phyloP scores from a whole-genome alignment of 1,139 yeast genomes.

The Pichia sp. region DNA sequence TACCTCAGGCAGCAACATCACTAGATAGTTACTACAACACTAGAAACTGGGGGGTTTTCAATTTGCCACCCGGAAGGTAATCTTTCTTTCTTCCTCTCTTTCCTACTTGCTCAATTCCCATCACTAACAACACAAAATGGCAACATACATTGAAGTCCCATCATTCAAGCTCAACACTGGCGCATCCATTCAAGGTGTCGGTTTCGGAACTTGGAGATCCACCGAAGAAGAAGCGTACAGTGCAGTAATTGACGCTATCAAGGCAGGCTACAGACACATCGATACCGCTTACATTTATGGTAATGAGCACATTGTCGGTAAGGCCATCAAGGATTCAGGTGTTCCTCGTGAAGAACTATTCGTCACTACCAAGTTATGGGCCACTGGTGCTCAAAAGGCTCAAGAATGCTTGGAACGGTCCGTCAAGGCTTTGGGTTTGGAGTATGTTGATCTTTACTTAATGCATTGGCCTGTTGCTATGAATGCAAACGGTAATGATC shows the following conservation, averaged over 20 bases:
- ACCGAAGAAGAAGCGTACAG: constrained; percentile 26
- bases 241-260: constrained; percentile 56
- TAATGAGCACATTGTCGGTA: constrained; percentile 65
- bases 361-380: constrained; percentile 78
- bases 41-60: too few species aligned
- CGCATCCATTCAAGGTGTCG: constrained; percentile 29
- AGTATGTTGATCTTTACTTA: constrained; percentile 71
- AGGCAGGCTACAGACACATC: constrained; percentile 69
- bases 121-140: too few species aligned
- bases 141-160: not conserved
- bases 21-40: too few species aligned
- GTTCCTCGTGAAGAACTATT: constrained; percentile 66
- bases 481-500: not conserved
- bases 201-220: constrained; percentile 34
- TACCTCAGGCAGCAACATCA: too few species aligned
- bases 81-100: not conserved
- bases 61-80: too few species aligned
- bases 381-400: constrained; percentile 16
- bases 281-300: constrained; percentile 68
- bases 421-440: constrained; percentile 48
- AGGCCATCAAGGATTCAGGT: constrained; percentile 56
- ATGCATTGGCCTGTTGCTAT: constrained; percentile 69
- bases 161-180: constrained; percentile 4
- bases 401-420: constrained; percentile 41
- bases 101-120: not conserved